Evolutionary conservation across 345 rosid genomes (phyloP), one percentile per base, ranked within the genome.

Genomic region (Moringa oleifera): DNA sequence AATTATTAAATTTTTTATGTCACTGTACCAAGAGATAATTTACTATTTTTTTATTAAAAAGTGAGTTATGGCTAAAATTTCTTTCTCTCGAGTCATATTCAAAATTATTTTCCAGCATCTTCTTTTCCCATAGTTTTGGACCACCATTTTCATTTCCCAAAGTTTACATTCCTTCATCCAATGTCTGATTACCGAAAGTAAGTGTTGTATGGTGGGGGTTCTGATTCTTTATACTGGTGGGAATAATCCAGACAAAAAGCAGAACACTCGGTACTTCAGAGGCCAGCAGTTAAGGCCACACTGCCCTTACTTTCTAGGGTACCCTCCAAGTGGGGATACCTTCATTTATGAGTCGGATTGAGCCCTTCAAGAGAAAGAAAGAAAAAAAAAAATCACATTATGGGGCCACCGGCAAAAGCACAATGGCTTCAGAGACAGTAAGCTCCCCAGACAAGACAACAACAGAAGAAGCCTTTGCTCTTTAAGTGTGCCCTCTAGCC

Each of bases 401-500:
- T 55, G 69, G 75, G 72, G 69, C 67, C 73, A 67, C 64, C 63
- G 52, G 52, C 71, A 22, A 63, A 37, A 28, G 16, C 23, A 47
- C 64, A 51, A n/a, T 57, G 55, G 53, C 64, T 69, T 65, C 68
- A 69, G 11, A 53, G n/a, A n/a, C n/a, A n/a, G n/a, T n/a, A n/a
- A 63, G 19, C 55, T 25, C 47, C 21, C 9, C 23, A 41, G 3
- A 18, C 20, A 55, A 37, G 18, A 3, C n/a, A n/a, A n/a, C n/a
- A n/a, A n/a, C n/a, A n/a, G n/a, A 33, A 33, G 11, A 56, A 36
- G n/a, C 45, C 6, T 41, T 60, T 58, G 59, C 47, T 25, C 60
- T 41, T 1, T 25, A 28, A 33, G 60, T 20, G 31, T 62, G 45
- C 65, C 78, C 55, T 52, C 54, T 61, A 47, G 51, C 55, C 37